These are phyloP conservation scores for Secale cereale DNA, from an alignment of 176 grass and related monocot genomes.

Conservation along the genomic window DNA sequence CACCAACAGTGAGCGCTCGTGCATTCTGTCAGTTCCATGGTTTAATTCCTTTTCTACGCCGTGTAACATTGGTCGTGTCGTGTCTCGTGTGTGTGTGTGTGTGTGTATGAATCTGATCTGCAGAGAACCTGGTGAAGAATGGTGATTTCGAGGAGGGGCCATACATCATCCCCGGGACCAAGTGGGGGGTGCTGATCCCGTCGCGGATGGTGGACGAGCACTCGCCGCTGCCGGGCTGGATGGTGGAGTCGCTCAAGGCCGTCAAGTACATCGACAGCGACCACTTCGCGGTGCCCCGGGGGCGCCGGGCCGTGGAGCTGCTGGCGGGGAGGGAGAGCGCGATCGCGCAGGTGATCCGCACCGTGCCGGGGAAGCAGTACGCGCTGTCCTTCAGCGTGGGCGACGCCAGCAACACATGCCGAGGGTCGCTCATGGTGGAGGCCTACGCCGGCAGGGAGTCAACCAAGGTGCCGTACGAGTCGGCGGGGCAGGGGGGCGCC, in stretches of 20 bases:
- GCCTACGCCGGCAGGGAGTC: conserved; percentile 62
- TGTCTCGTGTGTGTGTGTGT: too few relatives aligned
- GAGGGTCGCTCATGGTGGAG: conserved; percentile 67
- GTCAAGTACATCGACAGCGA: conserved; percentile 67
- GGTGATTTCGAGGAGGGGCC: conserved; percentile 89
- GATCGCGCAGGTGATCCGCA: conserved; percentile 71
- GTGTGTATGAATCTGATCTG: background rate
- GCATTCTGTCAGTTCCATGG: background rate
- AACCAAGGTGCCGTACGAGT: conserved; percentile 59
- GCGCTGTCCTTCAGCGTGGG: conserved; percentile 74
- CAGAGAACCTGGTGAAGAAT: conserved; percentile 87
- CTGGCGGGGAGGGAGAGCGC: conserved; percentile 77
- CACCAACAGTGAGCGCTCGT: conserved; percentile 48
- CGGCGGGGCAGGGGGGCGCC: conserved; percentile 51
- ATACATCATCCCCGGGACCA: conserved; percentile 76
- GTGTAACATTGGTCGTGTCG: background rate
- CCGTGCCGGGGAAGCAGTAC: conserved; percentile 53
- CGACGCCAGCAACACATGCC: conserved; percentile 68
- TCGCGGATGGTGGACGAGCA: conserved; percentile 57
- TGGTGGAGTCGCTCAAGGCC: conserved; percentile 90
- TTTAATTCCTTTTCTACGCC: background rate
- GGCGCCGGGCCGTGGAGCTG: conserved; percentile 69
- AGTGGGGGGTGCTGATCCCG: conserved; percentile 81
- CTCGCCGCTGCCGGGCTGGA: conserved; percentile 83
- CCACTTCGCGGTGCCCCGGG: conserved; percentile 67